Evolutionary conservation across 2,329 filamentous ascomycete genomes (phyloP).

Genomic region (Dothideomycetidae sp.): DNA sequence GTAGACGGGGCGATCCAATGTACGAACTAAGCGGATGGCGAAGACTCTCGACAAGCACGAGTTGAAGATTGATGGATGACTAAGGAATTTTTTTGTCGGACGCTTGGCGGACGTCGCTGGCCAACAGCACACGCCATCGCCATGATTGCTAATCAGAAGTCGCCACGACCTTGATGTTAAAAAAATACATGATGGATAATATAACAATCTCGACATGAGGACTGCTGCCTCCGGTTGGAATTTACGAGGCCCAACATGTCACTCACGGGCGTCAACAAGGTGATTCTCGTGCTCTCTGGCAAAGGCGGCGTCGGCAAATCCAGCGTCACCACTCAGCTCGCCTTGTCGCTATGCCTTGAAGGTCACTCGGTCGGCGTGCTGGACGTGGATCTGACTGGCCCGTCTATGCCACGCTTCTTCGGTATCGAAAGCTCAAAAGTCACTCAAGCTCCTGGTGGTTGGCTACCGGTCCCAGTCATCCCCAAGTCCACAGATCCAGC

Average conservation of each 20-base stretch:
- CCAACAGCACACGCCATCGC: too few species aligned
- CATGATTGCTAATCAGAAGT: too few species aligned
- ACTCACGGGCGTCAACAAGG: constrained; percentile 57
- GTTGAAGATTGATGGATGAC: background rate
- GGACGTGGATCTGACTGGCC: constrained; percentile 90
- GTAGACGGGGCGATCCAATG: too few species aligned
- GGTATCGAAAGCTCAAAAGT: constrained; percentile 81
- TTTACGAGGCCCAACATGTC: constrained; percentile 45
- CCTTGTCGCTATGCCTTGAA: constrained; percentile 70
- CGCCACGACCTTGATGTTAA: too few species aligned
- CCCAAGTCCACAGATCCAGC: constrained; percentile 12
- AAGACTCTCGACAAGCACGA: too few species aligned
- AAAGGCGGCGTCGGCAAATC: constrained; percentile 98
- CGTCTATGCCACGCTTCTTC: constrained; percentile 90
- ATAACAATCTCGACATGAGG: too few species aligned
- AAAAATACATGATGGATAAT: too few species aligned
- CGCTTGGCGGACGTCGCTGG: too few species aligned
- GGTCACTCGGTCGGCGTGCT: constrained; percentile 88
- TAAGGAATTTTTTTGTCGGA: too few species aligned
- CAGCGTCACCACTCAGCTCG: constrained; percentile 90
- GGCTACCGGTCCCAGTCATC: constrained; percentile 81
- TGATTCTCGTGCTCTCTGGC: constrained; percentile 76
- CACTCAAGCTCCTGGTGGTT: constrained; percentile 78
- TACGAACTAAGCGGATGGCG: too few species aligned
- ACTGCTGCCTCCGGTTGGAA: too few species aligned